Evolutionary conservation across 2,329 filamentous ascomycete species (phyloP).

Genomic region (Neophaeococcomyces aloes): DNA sequence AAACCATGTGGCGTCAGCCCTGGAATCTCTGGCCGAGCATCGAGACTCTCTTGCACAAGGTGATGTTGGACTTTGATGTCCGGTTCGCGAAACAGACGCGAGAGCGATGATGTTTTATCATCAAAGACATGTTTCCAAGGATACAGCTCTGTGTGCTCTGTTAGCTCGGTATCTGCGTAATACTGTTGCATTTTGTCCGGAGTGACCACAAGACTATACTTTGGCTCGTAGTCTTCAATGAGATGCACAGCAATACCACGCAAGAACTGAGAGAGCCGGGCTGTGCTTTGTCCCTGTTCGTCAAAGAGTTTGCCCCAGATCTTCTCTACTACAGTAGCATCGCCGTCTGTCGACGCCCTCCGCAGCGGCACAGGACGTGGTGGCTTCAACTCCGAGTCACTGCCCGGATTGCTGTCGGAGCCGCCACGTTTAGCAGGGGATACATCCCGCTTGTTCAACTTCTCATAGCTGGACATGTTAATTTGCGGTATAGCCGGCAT

Average conservation of each 20-base stretch:
- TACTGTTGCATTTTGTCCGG: slow-evolving; percentile 66
- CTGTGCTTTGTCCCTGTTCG: slow-evolving; percentile 54
- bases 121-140: slow-evolving; percentile 57
- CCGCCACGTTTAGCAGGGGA: slow-evolving; percentile 30
- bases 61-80: slow-evolving; percentile 50
- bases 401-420: slow-evolving; percentile 23
- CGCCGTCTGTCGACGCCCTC: slow-evolving; percentile 33
- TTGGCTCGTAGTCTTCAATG: slow-evolving; percentile 59
- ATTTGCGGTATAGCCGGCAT: slow-evolving; percentile 13
- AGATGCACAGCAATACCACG: slow-evolving; percentile 64
- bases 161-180: slow-evolving; percentile 56
- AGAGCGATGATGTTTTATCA: slow-evolving; percentile 43
- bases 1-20: slow-evolving; percentile 59
- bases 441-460: slow-evolving; percentile 21
- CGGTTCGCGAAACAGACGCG: slow-evolving; percentile 45
- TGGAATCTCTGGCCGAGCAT: slow-evolving; percentile 49
- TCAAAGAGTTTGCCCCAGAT: slow-evolving; percentile 72
- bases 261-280: slow-evolving; percentile 59
- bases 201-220: slow-evolving; percentile 58
- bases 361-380: slow-evolving; percentile 29
- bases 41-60: slow-evolving; percentile 47
- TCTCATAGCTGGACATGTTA: neutral
- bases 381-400: slow-evolving; percentile 17
- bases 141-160: slow-evolving; percentile 48
- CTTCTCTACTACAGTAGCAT: slow-evolving; percentile 53